A percentile compares a stretch with the other conserved stretches of the same genome.
Evolutionary conservation across 208 protist species (phyloP).

Genomic region (Wallacemonas collosoma): DNA sequence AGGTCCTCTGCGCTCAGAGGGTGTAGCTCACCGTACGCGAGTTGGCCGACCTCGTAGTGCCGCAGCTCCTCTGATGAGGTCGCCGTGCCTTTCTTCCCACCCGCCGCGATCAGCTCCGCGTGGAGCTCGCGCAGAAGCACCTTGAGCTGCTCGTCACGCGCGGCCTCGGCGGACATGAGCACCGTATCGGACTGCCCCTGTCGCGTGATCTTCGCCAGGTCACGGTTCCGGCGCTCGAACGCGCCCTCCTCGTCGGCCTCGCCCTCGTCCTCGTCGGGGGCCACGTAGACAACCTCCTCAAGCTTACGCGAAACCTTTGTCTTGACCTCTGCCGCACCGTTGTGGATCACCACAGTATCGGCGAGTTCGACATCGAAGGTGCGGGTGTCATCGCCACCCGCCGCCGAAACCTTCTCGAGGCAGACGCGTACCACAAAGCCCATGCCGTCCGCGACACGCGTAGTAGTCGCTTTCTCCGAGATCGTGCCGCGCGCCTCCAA

Average conservation of each 20-base stretch:
- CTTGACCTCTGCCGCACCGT: constrained; percentile 62
- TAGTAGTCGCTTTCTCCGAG: constrained; percentile 68
- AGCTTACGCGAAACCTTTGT: constrained; percentile 72
- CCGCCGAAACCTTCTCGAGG: constrained; percentile 55
- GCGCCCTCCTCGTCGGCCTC: constrained; percentile 17
- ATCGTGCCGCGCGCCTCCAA: constrained; percentile 82
- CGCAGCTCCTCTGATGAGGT: constrained; percentile 66
- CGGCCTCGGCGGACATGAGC: constrained; percentile 69
- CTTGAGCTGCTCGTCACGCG: constrained; percentile 71
- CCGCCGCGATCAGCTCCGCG: constrained; percentile 66
- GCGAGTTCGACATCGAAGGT: constrained; percentile 75
- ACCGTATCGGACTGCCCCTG: constrained; percentile 71
- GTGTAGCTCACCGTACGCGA: constrained; percentile 71
- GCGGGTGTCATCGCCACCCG: constrained; percentile 18
- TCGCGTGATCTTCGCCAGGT: constrained; percentile 78
- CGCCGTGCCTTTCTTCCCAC: constrained; percentile 69
- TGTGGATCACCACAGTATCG: constrained; percentile 77
- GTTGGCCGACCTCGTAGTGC: constrained; percentile 60
- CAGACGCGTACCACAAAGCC: constrained; percentile 82
- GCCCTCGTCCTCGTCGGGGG: constrained; percentile 24
- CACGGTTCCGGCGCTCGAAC: constrained; percentile 24
- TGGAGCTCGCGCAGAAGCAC: constrained; percentile 68
- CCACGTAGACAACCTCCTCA: constrained; percentile 78
- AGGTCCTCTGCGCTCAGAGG: constrained; percentile 38
- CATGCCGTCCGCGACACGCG: constrained; percentile 68